Evolutionary conservation across 2,329 filamentous ascomycete genomes (phyloP).

Genomic region (Daldinia sp.): DNA sequence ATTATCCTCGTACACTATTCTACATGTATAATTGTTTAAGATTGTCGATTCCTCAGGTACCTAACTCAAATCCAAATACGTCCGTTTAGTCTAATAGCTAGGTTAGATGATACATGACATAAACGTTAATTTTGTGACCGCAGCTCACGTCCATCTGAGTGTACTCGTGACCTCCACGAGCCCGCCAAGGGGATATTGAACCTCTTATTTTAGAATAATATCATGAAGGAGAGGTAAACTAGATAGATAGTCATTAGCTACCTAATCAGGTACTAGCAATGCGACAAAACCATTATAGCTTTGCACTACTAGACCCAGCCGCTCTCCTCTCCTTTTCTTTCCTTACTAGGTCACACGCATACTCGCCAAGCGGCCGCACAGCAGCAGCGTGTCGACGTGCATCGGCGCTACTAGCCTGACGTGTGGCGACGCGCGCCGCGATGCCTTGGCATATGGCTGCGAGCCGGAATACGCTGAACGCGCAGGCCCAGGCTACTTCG

Average conservation of each 20-base stretch:
- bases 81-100: background rate
- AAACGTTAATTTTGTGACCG: background rate
- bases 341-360: slow-evolving; percentile 77
- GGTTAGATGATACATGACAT: background rate
- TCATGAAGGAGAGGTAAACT: too few species aligned
- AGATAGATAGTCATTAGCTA: too few species aligned
- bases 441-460: slow-evolving; percentile 83
- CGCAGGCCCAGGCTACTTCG: slow-evolving; percentile 67
- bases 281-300: slow-evolving; percentile 7
- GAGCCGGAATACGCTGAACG: slow-evolving; percentile 68
- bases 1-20: background rate
- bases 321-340: slow-evolving; percentile 14
- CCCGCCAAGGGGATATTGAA: too few species aligned
- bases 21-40: background rate
- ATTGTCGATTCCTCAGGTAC: background rate
- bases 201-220: too few species aligned
- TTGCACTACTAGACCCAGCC: background rate
- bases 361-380: slow-evolving; percentile 76
- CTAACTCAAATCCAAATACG: background rate
- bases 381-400: slow-evolving; percentile 76
- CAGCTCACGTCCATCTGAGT: background rate
- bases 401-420: slow-evolving; percentile 89
- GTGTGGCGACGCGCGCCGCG: slow-evolving; percentile 81
- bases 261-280: background rate
- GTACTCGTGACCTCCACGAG: too few species aligned